Conservation (phyloP, 495 filamentous ascomycete species). For the Ascobolus immersus region DNA sequence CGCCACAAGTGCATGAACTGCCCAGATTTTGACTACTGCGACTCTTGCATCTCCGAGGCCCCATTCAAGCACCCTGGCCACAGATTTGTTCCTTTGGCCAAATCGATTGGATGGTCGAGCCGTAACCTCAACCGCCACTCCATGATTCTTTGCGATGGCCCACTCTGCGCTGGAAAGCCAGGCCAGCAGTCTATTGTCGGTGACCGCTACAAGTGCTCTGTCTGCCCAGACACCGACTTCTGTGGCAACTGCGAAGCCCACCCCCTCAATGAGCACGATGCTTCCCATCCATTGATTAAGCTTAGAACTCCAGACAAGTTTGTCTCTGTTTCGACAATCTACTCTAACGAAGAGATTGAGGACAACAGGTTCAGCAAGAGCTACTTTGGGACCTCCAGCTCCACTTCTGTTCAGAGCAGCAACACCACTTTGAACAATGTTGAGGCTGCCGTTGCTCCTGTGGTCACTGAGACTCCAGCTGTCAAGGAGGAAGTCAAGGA, state of each 20-base stretch:
- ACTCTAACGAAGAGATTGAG: conserved; percentile 25
- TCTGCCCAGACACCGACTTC: conserved; percentile 91
- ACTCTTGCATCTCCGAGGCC: conserved; percentile 42
- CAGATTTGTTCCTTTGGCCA: conserved; percentile 60
- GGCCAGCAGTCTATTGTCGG: conserved; percentile 48
- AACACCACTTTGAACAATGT: conserved; percentile 29
- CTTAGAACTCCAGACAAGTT: conserved; percentile 84
- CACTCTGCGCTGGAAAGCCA: conserved; percentile 41
- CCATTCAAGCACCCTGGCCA: conserved; percentile 49
- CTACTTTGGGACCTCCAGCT: conserved; percentile 23
- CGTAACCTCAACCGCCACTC: conserved; percentile 33
- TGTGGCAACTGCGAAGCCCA: conserved; percentile 81
- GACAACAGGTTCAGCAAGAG: neutral
- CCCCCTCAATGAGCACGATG: conserved; percentile 65
- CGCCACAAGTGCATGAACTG: conserved; percentile 95
- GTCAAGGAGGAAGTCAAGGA: conserved; percentile 2
- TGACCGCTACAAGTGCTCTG: conserved; percentile 84
- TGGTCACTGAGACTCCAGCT: conserved; percentile 10
- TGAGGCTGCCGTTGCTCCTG: conserved; percentile 7
- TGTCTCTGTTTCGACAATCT: conserved; percentile 64
- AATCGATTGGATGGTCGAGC: conserved; percentile 18
- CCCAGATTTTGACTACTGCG: conserved; percentile 94
- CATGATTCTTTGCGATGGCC: conserved; percentile 89
- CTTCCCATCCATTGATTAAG: conserved; percentile 85
- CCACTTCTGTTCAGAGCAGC: conserved; percentile 44